A percentile compares a stretch with the other conserved stretches of the same genome.
These are phyloP conservation scores for Aureobasidium sp. DNA, from an alignment of 2,329 filamentous ascomycete genomes.

Conservation along the genomic window DNA sequence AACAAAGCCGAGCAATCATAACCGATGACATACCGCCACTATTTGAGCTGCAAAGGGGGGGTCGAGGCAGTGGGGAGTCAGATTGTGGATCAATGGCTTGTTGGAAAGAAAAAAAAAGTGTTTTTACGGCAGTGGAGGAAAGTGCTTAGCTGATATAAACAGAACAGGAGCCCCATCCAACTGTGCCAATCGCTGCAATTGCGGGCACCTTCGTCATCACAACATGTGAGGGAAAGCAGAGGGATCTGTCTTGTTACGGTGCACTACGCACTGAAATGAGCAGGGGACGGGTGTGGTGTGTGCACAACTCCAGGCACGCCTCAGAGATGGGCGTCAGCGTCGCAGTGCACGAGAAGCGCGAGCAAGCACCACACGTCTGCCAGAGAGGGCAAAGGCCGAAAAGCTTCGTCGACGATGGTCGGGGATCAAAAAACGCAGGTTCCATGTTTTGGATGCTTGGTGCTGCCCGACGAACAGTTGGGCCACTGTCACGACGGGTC, in stretches of 20 bases:
- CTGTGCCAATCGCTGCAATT: conserved; percentile 6
- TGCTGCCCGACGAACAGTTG: conserved; percentile 12
- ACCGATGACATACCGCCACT: conserved; percentile 17
- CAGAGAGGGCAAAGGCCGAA: conserved; percentile 5
- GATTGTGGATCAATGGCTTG: conserved; percentile 9
- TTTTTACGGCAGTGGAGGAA: conserved; percentile 11
- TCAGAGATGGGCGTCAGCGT: conserved; percentile 11
- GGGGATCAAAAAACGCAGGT: conserved; percentile 11
- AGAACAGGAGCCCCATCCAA: conserved; percentile 1
- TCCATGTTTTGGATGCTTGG: conserved; percentile 10
- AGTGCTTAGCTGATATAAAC: conserved; percentile 16
- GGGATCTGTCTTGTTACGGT: conserved; percentile 13
- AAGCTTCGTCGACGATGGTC: conserved; percentile 9
- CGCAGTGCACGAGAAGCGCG: conserved; percentile 5
- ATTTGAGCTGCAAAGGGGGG: conserved; percentile 6
- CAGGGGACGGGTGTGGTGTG: conserved; percentile 14
- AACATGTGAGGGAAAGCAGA: conserved; percentile 15
- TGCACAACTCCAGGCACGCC: conserved; percentile 14
- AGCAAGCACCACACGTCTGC: conserved; percentile 3
- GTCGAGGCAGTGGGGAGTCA: conserved; percentile 1
- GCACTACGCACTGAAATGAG: conserved; percentile 14
- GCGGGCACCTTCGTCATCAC: conserved; percentile 13
- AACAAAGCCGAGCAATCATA: conserved; percentile 14
- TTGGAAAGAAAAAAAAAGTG: conserved; percentile 9
- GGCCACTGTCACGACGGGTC: not conserved